These are phyloP conservation scores for Thraustotheca clavata DNA, from an alignment of 352 stramenopile genomes.

Conservation along the genomic window DNA sequence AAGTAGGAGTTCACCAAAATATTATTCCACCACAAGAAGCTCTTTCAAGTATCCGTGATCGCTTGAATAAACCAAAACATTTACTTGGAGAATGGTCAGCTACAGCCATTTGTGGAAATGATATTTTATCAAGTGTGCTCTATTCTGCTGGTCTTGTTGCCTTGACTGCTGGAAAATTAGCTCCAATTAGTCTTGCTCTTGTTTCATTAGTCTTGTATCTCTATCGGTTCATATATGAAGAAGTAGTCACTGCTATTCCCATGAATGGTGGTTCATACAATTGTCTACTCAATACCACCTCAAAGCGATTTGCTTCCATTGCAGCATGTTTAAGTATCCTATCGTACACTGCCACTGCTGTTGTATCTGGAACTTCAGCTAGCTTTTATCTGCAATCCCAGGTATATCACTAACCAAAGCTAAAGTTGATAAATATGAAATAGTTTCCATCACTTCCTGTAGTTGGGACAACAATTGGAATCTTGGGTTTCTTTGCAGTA, in stretches of 20 bases:
- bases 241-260: conserved; percentile 84
- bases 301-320: conserved; percentile 77
- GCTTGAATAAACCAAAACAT: conserved; percentile 22
- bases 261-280: conserved; percentile 91
- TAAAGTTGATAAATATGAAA: conserved; percentile 13
- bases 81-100: conserved; percentile 68
- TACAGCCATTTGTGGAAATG: conserved; percentile 88
- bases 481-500: conserved; percentile 71
- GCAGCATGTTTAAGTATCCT: conserved; percentile 86
- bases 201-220: conserved; percentile 62
- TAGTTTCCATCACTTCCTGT: conserved; percentile 34
- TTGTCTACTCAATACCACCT: conserved; percentile 88
- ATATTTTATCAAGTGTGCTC: conserved; percentile 81
- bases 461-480: conserved; percentile 44
- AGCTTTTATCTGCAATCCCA: conserved; percentile 36
- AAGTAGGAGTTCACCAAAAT: neutral
- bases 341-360: conserved; percentile 85
- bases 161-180: conserved; percentile 65
- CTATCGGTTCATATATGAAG: conserved; percentile 84
- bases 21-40: conserved; percentile 14
- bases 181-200: conserved; percentile 65
- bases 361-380: conserved; percentile 52
- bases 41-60: conserved; percentile 16
- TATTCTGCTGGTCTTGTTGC: conserved; percentile 68
- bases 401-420: neutral